These are phyloP conservation scores for Allantophomopsis cytisporea DNA, from an alignment of 2,329 filamentous ascomycete species.

Conservation along the genomic window DNA sequence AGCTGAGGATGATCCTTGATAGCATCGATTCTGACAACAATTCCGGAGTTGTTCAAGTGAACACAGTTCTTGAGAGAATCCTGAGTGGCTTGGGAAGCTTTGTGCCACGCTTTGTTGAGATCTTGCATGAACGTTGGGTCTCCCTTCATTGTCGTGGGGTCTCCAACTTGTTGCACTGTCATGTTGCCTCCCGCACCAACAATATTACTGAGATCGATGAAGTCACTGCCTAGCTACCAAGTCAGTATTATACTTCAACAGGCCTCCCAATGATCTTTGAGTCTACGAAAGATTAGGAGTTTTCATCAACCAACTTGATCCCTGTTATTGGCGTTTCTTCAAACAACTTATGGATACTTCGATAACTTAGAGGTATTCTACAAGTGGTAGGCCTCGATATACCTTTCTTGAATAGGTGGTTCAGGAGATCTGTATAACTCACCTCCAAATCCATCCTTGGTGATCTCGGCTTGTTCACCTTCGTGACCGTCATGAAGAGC, in stretches of 20 bases:
- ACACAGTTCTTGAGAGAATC: constrained; percentile 19
- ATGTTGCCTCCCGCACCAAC: constrained; percentile 25
- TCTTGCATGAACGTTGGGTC: constrained; percentile 25
- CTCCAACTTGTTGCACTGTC: constrained; percentile 23
- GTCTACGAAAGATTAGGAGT: too few species aligned
- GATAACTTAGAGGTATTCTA: too few species aligned
- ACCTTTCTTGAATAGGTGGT: too few species aligned
- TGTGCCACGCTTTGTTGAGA: constrained; percentile 20
- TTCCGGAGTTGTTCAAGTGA: constrained; percentile 10
- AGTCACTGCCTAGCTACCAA: constrained; percentile 14
- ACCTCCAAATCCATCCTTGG: constrained; percentile 19
- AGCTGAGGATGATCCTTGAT: constrained; percentile 21
- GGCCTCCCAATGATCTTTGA: too few species aligned
- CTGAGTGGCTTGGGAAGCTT: constrained; percentile 17
- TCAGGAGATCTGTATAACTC: background rate
- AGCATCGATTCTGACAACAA: constrained; percentile 20
- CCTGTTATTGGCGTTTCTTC: too few species aligned
- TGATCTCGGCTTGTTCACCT: constrained; percentile 26
- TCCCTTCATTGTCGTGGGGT: constrained; percentile 21
- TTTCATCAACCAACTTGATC: too few species aligned
- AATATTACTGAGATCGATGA: constrained; percentile 21
- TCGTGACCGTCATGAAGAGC: constrained; percentile 23
- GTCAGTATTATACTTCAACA: too few species aligned
- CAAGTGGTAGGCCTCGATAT: too few species aligned
- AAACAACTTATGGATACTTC: too few species aligned